Base-by-base conservation (phyloP, 441 rosid species). In the Rhodomyrtus psidioides region DNA sequence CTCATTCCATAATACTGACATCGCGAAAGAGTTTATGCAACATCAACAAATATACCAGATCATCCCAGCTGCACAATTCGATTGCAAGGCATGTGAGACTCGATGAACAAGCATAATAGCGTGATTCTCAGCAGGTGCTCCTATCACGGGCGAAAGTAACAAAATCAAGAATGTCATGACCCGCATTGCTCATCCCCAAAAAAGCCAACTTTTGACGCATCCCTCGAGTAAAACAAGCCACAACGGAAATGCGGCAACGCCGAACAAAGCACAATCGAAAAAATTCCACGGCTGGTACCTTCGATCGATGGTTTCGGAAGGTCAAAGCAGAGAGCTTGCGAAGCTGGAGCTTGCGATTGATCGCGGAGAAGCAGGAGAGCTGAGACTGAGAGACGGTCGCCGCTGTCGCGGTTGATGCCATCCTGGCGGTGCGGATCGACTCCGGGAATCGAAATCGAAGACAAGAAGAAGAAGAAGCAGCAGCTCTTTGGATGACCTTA, bases 341-440 rank as follows among this genome's bases (percentile, higher is more conserved):
- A 57, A 93, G 91, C 79, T 70, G 91, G 49, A 89, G 83, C 79
- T 86, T 91, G 88, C 93, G 91, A 85, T 90, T 86, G 90, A 92
- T 88, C 57, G 96, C 90, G 60, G 95, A 90, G 91, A 90, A 93
- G 87, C 91, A 93, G 14, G 90, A 83, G 24, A 95, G 93, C 88
- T 95, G 98, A 53, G 95, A 93, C 87, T 93, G 97, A 17, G 95
- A 92, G 86, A 90, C 85, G 62, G 91, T 85, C 9, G 93, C 60
- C 10, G 94, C 81, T 88, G 84, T 39, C 39, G 89, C 85, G 30
- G 84, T 56, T 79, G 84, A 85, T 53, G 89, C 88, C 90, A 90
- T 90, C 49, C 24, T 42, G 49, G 51, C 24, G 70, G 75, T 7
- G 70, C 57, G 58, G n/a, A 42, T 84, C 86, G 24, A 58, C 86